Evolutionary conservation across 1,284 basidiomycete genomes (phyloP), one percentile per base, ranked within the genome.

Genomic region (Tilletia caries): DNA sequence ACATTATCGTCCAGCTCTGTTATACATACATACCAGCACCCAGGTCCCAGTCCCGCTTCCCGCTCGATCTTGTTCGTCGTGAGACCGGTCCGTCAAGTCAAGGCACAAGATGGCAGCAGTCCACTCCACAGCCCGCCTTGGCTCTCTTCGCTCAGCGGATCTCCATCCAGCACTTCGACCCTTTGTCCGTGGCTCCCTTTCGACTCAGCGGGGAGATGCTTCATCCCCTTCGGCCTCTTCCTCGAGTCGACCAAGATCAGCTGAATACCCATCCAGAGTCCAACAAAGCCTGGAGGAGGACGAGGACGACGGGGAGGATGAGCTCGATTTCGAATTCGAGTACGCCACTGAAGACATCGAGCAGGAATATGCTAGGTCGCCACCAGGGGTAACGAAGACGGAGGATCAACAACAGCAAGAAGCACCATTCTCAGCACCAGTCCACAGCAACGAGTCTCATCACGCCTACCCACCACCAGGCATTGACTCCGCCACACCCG

Each of bases 101-200:
- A n/a, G n/a, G 13, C 23, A 1, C 3, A 8, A 23, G 4, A 54
- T 54, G 52, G 52, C 52, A 23, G 52, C 52, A 54, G 25, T 27
- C 27, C 25, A 23, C 23, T 27, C 52, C 52, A 54, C 52, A 54
- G 52, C 52, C 52, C 27, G n/a, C 15, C 52, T 54, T 54, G 52
- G 52, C 52, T 54, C 52, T 29, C 52, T 54, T 54, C 25, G 25
- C 52, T 54, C 52, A 13, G 5, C 27, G 6, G 52, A 20, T 27
- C n/a, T 29, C 23, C 52, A 58, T 29, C 23, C n/a, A 5, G 58
- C 58, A 29, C 58, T 62, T 10, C 29, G 58, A 34, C 58, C 58
- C 58, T 62, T 62, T 62, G 58, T 20, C 32, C 29, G 32, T 15
- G 20, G 48, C 3, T 54, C 48, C 10, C 8, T 23, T 23, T 54